Base-by-base conservation (phyloP, 2,329 filamentous ascomycete genomes). In the Colletotrichum noveboracense region DNA sequence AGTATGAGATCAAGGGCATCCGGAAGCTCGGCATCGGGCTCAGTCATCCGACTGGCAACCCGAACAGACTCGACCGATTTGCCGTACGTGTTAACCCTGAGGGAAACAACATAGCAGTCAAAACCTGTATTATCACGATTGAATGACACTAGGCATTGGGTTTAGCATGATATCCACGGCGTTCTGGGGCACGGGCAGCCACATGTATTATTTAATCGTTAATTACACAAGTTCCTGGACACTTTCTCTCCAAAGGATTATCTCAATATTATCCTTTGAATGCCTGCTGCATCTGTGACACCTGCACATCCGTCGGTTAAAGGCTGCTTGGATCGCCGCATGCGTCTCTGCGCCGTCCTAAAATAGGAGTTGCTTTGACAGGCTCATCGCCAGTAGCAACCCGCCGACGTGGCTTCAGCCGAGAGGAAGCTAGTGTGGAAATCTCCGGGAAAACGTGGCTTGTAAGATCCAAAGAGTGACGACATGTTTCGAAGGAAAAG, bases 11-110 rank as follows among this genome's bases (percentile, higher is more conserved):
- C 86, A 30, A 81, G 80, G 26, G 80, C 79, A 6, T 86, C 85
- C 14, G 82, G 79, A 28, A 83, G 81, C 68, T 84, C 84, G 4
- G 48, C 65, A 21, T 76, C 74, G 34, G 85, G 83, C 13, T 88
- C 86, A 7, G 87, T 91, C 6, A 89, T 91, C 58, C 85, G 89
- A 9, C 82, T 91, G 34, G 85, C 88, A 14, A 87, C 83, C 30
- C 77, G 81, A 18, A 77, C 80, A 7, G 84, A 85, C 66, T 74
- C 77, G 10, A 80, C 81, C 14, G 81, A 80, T 13, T 48, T 87
- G 74, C 84, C 85, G 13, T 85, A 84, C 74, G 82, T 85, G 12
- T 62, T 85, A 21, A 78, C 70, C n/a, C 38, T 76, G 56, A 61
- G 68, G 55, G 76, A 78, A 36, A 76, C 77, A 24, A 8, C 65